A percentile compares a stretch with the other conserved stretches of the same genome.
phyloP scores from a whole-genome alignment of 192 early-diverging fungal species.

The Neocallimastix lanati region DNA sequence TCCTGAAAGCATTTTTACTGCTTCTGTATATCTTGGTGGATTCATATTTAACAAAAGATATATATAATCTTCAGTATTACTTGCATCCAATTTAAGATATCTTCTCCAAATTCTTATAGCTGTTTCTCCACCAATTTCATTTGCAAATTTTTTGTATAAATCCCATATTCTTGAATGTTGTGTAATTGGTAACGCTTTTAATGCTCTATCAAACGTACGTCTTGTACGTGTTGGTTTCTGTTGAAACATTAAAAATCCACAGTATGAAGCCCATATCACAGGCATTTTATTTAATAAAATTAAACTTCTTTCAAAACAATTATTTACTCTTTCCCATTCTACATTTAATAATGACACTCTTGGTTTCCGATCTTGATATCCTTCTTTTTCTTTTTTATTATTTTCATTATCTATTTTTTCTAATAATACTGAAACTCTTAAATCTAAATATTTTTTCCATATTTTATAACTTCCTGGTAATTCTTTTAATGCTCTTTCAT shows the following conservation, averaged over 20 bases:
- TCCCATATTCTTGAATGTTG: conserved; percentile 90
- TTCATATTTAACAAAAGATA: conserved; percentile 38
- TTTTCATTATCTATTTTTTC: conserved; percentile 11
- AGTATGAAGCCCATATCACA: conserved; percentile 74
- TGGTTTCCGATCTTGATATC: conserved; percentile 29
- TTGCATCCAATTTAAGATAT: conserved; percentile 73
- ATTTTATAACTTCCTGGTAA: conserved; percentile 65
- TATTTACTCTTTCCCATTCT: conserved; percentile 45
- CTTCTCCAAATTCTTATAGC: conserved; percentile 61
- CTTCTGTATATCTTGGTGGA: conserved; percentile 50
- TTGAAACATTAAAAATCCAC: conserved; percentile 46
- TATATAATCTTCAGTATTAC: conserved; percentile 54
- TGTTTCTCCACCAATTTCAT: conserved; percentile 58
- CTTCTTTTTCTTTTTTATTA: conserved; percentile 7
- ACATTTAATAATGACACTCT: conserved; percentile 12
- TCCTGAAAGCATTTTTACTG: conserved; percentile 46
- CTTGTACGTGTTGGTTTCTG: conserved; percentile 33
- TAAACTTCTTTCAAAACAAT: conserved; percentile 72
- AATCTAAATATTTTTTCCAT: conserved; percentile 74
- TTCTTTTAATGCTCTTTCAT: conserved; percentile 70
- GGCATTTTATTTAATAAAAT: conserved; percentile 94
- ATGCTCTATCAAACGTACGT: conserved; percentile 74
- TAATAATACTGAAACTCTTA: conserved; percentile 21
- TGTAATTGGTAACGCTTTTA: conserved; percentile 76
- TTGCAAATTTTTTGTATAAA: conserved; percentile 63